phyloP scores from a whole-genome alignment of 2,329 filamentous ascomycete genomes.

The Fusarium keratoplasticum region DNA sequence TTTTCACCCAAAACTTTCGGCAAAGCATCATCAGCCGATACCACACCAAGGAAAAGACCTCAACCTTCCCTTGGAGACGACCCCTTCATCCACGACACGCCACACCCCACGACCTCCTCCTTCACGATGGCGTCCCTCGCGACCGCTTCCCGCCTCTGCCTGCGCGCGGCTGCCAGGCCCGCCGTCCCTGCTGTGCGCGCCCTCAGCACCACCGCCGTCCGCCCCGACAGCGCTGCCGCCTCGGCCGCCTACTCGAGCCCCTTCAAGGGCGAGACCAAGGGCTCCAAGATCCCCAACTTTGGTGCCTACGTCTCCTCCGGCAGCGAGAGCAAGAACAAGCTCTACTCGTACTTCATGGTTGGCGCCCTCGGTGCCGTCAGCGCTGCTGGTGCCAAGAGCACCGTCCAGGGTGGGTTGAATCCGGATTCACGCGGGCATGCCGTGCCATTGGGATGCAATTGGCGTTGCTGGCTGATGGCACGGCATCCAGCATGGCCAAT shows the following conservation, averaged over 20 bases:
- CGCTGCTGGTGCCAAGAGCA: constrained; percentile 95
- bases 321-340: constrained; percentile 78
- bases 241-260: constrained; percentile 68
- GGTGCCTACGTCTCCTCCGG: constrained; percentile 83
- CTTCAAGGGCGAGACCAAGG: constrained; percentile 69
- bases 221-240: constrained; percentile 60
- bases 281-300: constrained; percentile 86
- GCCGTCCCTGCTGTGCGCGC: constrained; percentile 61
- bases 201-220: constrained; percentile 66
- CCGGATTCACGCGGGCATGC: constrained; percentile 5
- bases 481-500: constrained; percentile 32
- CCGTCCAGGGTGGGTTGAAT: constrained; percentile 86
- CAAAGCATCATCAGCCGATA: constrained; percentile 54
- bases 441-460: constrained; percentile 48
- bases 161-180: constrained; percentile 66
- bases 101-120: constrained; percentile 41
- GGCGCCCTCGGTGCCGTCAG: constrained; percentile 92
- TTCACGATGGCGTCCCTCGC: constrained; percentile 74
- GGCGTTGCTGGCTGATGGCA: constrained; percentile 18
- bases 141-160: constrained; percentile 75
- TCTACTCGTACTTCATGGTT: constrained; percentile 99
- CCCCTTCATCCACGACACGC: constrained; percentile 43
- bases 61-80: constrained; percentile 50
- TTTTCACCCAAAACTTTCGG: constrained; percentile 56
- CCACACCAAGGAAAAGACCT: constrained; percentile 60